These are phyloP conservation scores for Botrytis deweyae DNA, from an alignment of 2,329 filamentous ascomycete species.

Conservation along the genomic window DNA sequence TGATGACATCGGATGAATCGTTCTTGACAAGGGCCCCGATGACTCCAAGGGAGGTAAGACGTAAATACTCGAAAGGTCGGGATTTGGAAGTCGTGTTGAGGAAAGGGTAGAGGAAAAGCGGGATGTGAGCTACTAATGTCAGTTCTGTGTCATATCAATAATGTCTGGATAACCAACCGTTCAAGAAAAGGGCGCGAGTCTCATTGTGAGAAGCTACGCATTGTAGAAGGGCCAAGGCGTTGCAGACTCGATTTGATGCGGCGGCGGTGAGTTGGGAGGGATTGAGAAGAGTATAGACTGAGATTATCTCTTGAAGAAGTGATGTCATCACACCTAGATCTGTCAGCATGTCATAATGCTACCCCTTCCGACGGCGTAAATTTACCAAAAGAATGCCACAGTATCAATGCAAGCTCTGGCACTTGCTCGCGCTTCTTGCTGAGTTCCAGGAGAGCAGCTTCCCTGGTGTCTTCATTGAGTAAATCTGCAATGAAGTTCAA, in stretches of 20 bases:
- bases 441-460: slow-evolving; percentile 88
- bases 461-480: slow-evolving; percentile 80
- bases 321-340: slow-evolving; percentile 91
- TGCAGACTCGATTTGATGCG: slow-evolving; percentile 96
- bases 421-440: slow-evolving; percentile 99
- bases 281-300: slow-evolving; percentile 94
- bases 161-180: slow-evolving; percentile 59
- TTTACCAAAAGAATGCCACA: slow-evolving; percentile 98
- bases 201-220: slow-evolving; percentile 98
- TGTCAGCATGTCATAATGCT: slow-evolving; percentile 26
- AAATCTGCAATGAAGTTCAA: slow-evolving; percentile 90
- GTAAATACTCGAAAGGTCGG: slow-evolving; percentile 93
- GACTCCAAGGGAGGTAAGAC: slow-evolving; percentile 91
- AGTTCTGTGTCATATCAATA: slow-evolving; percentile 23
- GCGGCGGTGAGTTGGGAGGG: slow-evolving; percentile 95
- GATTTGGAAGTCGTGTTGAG: slow-evolving; percentile 99
- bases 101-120: slow-evolving; percentile 95
- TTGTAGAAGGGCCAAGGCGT: slow-evolving; percentile 90
- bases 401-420: slow-evolving; percentile 88
- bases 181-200: slow-evolving; percentile 88
- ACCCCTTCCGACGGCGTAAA: slow-evolving; percentile 24
- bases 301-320: slow-evolving; percentile 96
- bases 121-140: slow-evolving; percentile 77
- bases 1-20: slow-evolving; percentile 97
- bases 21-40: slow-evolving; percentile 98